Conservation (phyloP, 352 stramenopile species). For the Achlya hypogyna region DNA sequence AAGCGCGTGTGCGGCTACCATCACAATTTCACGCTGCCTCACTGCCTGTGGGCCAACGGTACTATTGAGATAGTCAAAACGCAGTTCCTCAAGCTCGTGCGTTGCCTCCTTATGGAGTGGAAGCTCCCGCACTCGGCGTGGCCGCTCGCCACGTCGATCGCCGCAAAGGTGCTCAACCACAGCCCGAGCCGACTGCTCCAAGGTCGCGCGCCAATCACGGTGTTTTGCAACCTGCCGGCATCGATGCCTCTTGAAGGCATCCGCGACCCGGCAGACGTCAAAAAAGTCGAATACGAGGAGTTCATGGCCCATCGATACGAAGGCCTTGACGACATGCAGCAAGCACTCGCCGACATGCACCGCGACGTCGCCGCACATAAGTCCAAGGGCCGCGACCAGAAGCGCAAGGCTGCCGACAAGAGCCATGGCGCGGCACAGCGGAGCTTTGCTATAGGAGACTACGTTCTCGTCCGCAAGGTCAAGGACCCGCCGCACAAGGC, state of each 20-base stretch:
- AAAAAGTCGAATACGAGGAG: background rate
- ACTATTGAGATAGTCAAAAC: background rate
- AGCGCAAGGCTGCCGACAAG: background rate
- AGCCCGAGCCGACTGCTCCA: background rate
- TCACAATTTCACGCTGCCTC: background rate
- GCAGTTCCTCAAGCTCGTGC: background rate
- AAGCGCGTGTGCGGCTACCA: background rate
- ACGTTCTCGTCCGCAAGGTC: background rate
- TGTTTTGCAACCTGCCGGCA: background rate
- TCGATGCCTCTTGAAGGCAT: background rate
- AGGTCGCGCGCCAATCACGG: background rate
- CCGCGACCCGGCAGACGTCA: background rate
- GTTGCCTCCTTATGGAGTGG: background rate
- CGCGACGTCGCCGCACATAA: background rate
- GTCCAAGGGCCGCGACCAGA: background rate
- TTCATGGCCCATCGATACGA: background rate
- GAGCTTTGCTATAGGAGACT: background rate
- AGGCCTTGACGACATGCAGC: background rate
- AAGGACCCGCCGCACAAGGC: background rate
- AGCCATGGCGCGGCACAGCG: background rate
- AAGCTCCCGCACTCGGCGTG: background rate
- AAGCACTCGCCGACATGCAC: background rate
- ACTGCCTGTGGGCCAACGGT: background rate
- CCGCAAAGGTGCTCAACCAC: background rate
- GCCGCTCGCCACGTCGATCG: background rate